Evolutionary conservation across 164 flowering plant genomes (phyloP).

Genomic region (Malania oleifera): DNA sequence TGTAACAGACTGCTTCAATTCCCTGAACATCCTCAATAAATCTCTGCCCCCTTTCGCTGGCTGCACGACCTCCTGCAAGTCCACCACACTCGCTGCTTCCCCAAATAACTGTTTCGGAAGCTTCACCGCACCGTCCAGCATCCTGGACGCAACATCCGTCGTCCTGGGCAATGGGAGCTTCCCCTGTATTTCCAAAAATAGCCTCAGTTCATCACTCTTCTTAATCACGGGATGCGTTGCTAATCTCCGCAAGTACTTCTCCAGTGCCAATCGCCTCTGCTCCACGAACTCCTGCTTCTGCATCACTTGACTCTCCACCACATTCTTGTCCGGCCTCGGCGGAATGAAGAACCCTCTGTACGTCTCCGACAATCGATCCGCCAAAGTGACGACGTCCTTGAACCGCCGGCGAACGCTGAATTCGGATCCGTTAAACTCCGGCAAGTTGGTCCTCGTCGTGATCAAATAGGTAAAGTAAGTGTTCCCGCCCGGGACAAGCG

Average conservation of each 20-base stretch:
- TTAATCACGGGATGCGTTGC: constrained; percentile 74
- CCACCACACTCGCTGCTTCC: constrained; percentile 29
- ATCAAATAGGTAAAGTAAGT: constrained; percentile 64
- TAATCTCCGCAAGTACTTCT: constrained; percentile 78
- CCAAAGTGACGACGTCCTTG: constrained; percentile 68
- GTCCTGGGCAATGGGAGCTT: constrained; percentile 9
- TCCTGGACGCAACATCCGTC: constrained; percentile 1
- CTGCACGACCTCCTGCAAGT: constrained; percentile 19
- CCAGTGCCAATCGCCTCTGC: constrained; percentile 83
- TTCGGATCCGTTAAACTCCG: constrained; percentile 58
- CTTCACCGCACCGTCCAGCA: constrained; percentile 18
- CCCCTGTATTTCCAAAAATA: constrained; percentile 54
- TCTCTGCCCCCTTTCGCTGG: constrained; percentile 36
- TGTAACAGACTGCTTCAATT: constrained; percentile 20
- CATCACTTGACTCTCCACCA: constrained; percentile 97
- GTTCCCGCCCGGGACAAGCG: constrained; percentile 75
- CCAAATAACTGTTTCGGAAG: constrained; percentile 35
- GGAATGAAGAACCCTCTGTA: constrained; percentile 82
- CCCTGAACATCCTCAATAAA: constrained; percentile 48
- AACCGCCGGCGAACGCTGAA: constrained; percentile 75
- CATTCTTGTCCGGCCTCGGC: constrained; percentile 86
- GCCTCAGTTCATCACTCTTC: constrained; percentile 79
- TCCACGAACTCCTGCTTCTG: constrained; percentile 96
- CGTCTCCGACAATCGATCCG: constrained; percentile 70
- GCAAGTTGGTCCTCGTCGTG: constrained; percentile 63